A percentile compares a stretch with the other conserved stretches of the same genome.
These are phyloP conservation scores for Castanopsis chinensis DNA, from an alignment of 306 rosid species.

Conservation along the genomic window DNA sequence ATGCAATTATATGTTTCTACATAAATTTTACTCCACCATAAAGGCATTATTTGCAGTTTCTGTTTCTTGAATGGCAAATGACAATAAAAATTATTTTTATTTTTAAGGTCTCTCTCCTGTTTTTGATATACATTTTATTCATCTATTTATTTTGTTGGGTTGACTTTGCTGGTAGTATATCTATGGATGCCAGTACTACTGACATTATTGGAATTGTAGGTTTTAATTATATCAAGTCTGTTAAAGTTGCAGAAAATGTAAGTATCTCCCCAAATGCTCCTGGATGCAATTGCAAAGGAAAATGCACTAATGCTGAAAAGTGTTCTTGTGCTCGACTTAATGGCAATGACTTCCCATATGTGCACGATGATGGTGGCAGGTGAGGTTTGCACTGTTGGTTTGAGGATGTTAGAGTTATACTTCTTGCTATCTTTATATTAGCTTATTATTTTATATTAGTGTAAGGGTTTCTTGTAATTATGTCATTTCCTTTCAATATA, in stretches of 20 bases:
- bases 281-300: conserved; percentile 80
- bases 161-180: no score
- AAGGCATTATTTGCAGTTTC: neutral
- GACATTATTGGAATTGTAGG: conserved; percentile 38
- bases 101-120: neutral
- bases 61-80: neutral
- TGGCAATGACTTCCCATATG: conserved; percentile 81
- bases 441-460: no score
- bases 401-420: neutral
- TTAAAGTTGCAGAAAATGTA: conserved; percentile 49
- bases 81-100: neutral
- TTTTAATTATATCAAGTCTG: conserved; percentile 57
- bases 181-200: neutral
- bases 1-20: no score
- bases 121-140: neutral
- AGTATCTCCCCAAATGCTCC: conserved; percentile 49
- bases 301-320: conserved; percentile 54
- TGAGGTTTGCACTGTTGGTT: conserved; percentile 24
- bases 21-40: neutral
- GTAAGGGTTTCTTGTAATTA: no score
- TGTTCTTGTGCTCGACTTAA: conserved; percentile 79
- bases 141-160: no score
- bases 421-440: neutral
- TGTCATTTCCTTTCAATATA: no score
- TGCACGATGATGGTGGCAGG: conserved; percentile 93